These are phyloP conservation scores for Xerocomus nothofagi DNA, from an alignment of 1,284 basidiomycete genomes.

Conservation along the genomic window DNA sequence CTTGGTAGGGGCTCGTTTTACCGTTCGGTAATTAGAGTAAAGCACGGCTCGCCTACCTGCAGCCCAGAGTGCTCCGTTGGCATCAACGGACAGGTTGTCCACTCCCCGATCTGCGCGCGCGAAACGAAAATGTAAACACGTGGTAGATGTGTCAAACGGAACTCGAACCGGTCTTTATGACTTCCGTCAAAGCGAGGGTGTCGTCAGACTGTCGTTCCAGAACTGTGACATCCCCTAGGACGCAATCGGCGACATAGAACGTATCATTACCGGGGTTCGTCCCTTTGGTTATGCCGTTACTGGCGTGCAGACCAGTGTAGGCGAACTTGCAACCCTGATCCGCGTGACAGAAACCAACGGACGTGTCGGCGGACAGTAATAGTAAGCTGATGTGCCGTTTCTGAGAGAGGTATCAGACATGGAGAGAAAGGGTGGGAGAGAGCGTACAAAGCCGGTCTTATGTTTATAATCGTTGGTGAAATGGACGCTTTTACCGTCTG, in stretches of 20 bases:
- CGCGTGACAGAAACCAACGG: slow-evolving; percentile 60
- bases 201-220: slow-evolving; percentile 58
- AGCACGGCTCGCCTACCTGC: slow-evolving; percentile 42
- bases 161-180: slow-evolving; percentile 43
- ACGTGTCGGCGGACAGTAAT: slow-evolving; percentile 38
- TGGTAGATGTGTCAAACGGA: neutral
- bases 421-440: neutral
- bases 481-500: slow-evolving; percentile 61
- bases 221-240: slow-evolving; percentile 45
- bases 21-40: neutral
- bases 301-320: slow-evolving; percentile 41
- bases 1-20: slow-evolving; percentile 19
- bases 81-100: slow-evolving; percentile 60
- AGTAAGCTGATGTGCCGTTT: slow-evolving; percentile 38
- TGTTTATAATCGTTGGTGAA: slow-evolving; percentile 67
- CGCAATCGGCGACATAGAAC: slow-evolving; percentile 52
- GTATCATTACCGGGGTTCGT: slow-evolving; percentile 44
- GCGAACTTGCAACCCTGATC: slow-evolving; percentile 60
- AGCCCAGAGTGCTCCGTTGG: slow-evolving; percentile 56
- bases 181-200: slow-evolving; percentile 49
- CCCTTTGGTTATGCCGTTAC: slow-evolving; percentile 58
- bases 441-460: slow-evolving; percentile 52
- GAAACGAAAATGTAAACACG: neutral
- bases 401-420: slow-evolving; percentile 12
- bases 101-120: slow-evolving; percentile 42